phyloP scores from a whole-genome alignment of 1,139 yeast genomes.

The Eremothecium coryli region DNA sequence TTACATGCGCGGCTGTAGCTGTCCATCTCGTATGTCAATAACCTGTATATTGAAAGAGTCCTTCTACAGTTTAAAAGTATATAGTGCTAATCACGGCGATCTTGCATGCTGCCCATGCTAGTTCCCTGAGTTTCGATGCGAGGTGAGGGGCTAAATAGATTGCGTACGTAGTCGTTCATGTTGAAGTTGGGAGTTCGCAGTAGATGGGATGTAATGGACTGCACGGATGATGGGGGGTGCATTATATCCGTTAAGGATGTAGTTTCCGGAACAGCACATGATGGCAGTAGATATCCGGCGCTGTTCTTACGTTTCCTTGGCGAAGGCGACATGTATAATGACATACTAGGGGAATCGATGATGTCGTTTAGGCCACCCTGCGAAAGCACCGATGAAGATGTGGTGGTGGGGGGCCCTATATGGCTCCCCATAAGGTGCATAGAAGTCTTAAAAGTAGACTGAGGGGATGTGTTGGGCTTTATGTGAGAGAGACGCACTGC shows the following conservation, averaged over 20 bases:
- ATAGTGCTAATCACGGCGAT: too few relatives aligned
- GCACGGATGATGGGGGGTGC: slow-evolving; percentile 5
- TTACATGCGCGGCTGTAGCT: too few relatives aligned
- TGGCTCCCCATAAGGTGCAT: slow-evolving; percentile 2
- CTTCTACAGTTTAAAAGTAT: too few relatives aligned
- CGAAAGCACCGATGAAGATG: slow-evolving; percentile 15
- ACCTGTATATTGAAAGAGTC: too few relatives aligned
- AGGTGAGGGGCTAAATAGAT: slow-evolving; percentile 32
- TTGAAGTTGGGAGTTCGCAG: slow-evolving; percentile 29
- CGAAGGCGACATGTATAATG: slow-evolving; percentile 22
- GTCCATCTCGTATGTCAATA: too few relatives aligned
- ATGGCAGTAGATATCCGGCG: slow-evolving; percentile 4
- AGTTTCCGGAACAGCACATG: slow-evolving; percentile 2
- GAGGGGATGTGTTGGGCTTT: slow-evolving; percentile 27
- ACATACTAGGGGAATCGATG: slow-evolving; percentile 24
- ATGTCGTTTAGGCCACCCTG: slow-evolving; percentile 8
- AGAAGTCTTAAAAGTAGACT: slow-evolving; percentile 27
- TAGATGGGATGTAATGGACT: slow-evolving; percentile 15
- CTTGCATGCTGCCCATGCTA: too few relatives aligned
- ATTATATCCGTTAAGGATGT: neutral
- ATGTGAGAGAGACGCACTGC: slow-evolving; percentile 25
- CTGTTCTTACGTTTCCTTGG: slow-evolving; percentile 16
- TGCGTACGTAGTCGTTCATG: slow-evolving; percentile 31
- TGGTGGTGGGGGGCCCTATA: slow-evolving; percentile 23
- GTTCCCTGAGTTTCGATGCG: slow-evolving; percentile 16